These are phyloP conservation scores for Vaccinium myrtillus DNA, from an alignment of 148 eudicot species.

Conservation along the genomic window DNA sequence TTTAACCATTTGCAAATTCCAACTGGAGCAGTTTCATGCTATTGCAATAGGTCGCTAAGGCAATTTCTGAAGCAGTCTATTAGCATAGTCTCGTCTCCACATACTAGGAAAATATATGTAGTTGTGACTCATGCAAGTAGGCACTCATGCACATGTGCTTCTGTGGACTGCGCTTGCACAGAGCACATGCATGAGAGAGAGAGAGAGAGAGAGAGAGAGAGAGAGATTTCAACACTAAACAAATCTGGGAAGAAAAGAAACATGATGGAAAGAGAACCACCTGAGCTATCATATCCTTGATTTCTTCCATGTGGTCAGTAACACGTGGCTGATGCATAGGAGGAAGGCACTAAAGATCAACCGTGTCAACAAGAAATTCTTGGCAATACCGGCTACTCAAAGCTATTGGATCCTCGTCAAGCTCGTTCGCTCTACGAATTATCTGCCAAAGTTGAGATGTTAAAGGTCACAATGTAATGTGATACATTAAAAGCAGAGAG, in stretches of 20 bases:
- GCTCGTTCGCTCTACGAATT: constrained; percentile 78
- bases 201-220: constrained; percentile 2
- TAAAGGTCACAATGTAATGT: not conserved
- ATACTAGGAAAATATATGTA: not conserved
- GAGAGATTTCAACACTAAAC: too few relatives aligned
- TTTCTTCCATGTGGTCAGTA: constrained; percentile 79
- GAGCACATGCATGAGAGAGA: not conserved
- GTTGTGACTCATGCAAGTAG: not conserved
- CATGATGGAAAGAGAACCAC: constrained; percentile 27
- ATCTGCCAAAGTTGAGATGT: constrained; percentile 39
- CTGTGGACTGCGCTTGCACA: not conserved
- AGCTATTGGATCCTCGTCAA: constrained; percentile 60
- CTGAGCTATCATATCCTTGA: constrained; percentile 73
- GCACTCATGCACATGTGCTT: not conserved
- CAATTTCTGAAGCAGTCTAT: not conserved
- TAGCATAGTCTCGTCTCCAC: not conserved
- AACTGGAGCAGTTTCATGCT: not conserved
- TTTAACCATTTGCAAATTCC: not conserved
- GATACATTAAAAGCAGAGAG: constrained; percentile 4
- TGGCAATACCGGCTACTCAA: constrained; percentile 65
- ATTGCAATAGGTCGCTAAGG: not conserved
- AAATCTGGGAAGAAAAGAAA: not conserved
- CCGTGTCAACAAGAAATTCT: constrained; percentile 76
- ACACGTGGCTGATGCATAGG: constrained; percentile 86
- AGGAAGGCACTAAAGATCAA: constrained; percentile 78